phyloP scores from a whole-genome alignment of 129 eudicot genomes.

The Daucus carota region DH1_v3.0 NC_030383.2:10699001-10699500 shows the following conservation, averaged over 20 bases:
- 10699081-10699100: not conserved
- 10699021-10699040: not conserved
- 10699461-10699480: not conserved
- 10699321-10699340: constrained; percentile 95
- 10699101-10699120: not conserved
- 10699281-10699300: constrained; percentile 47
- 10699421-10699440: not conserved
- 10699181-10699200: not conserved
- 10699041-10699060: not conserved
- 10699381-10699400: constrained; percentile 90
- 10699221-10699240: not conserved
- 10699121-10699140: not conserved
- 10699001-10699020: not conserved
- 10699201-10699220: not conserved
- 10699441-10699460: not conserved
- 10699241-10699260: constrained; percentile 42
- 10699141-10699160: not conserved
- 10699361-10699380: constrained; percentile 92
- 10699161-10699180: not conserved
- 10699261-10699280: constrained; percentile 47
- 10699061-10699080: not conserved
- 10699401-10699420: not conserved
- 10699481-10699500: not conserved
- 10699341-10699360: constrained; percentile 98
- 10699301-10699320: constrained; percentile 68